Percentiles rank a stretch among this genome's conserved stretches.
Conservation (phyloP, 495 filamentous ascomycete genomes). For the Talaromyces stipitatus region DNA sequence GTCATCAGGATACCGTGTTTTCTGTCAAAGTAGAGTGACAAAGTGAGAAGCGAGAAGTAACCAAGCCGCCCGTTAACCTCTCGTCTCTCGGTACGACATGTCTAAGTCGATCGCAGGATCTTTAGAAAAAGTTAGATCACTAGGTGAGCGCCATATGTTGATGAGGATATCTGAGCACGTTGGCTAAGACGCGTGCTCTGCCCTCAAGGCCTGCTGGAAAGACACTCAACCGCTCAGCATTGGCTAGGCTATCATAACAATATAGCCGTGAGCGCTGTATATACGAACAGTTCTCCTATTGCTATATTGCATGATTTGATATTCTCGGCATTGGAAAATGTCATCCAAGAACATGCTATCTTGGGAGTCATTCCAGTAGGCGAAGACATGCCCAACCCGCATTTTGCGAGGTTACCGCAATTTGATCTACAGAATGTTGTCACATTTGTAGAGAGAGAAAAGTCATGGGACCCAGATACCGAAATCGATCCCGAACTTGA, state of each 20-base stretch:
- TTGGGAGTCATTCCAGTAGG: not conserved
- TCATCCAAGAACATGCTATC: not conserved
- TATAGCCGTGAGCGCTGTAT: not conserved
- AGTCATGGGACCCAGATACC: not conserved
- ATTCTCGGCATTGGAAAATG: not conserved
- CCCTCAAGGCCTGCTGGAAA: not conserved
- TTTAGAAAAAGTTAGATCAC: not conserved
- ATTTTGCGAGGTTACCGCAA: not conserved
- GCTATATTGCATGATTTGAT: not conserved
- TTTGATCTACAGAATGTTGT: not conserved
- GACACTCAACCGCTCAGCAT: not conserved
- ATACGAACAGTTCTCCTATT: not conserved
- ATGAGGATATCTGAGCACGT: not conserved
- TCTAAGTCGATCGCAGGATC: not conserved
- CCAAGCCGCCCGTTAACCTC: not conserved
- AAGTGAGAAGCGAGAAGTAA: not conserved
- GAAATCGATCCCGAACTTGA: not conserved
- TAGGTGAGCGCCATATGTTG: not conserved
- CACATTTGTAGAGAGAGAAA: not conserved
- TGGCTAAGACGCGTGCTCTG: not conserved
- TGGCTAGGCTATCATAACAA: not conserved
- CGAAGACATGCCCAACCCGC: not conserved
- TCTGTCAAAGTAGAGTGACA: not conserved
- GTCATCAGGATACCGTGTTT: not conserved
- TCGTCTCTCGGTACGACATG: not conserved